Conservation (phyloP, 2,329 filamentous ascomycete species). For the Cucurbitaria berberidis region DNA sequence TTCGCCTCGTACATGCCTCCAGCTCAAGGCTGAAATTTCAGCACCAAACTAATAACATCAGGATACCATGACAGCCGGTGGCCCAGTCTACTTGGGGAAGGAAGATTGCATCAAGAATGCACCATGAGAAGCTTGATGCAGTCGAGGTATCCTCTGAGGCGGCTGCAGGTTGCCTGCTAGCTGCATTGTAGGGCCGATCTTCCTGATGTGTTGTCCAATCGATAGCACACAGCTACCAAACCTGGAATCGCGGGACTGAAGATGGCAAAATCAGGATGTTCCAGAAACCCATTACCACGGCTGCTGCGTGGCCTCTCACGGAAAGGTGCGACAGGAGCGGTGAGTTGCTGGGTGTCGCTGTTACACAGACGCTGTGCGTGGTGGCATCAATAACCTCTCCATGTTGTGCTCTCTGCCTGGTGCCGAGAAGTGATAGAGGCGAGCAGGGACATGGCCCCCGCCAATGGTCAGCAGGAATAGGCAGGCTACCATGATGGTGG, state of each 20-base stretch:
- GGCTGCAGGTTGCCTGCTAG: slow-evolving; percentile 19
- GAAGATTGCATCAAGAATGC: neutral
- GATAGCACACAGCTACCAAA: slow-evolving; percentile 23
- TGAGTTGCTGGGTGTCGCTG: slow-evolving; percentile 32
- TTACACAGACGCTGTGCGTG: slow-evolving; percentile 36
- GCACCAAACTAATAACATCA: slow-evolving; percentile 4
- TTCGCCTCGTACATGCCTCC: slow-evolving; percentile 1
- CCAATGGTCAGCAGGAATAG: slow-evolving; percentile 13
- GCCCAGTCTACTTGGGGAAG: slow-evolving; percentile 1
- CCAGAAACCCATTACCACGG: slow-evolving; percentile 29
- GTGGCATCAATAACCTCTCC: slow-evolving; percentile 39
- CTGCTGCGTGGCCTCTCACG: slow-evolving; percentile 15
- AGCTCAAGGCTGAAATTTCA: slow-evolving; percentile 10
- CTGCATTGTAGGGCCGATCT: slow-evolving; percentile 13
- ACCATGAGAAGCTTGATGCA: slow-evolving; percentile 8
- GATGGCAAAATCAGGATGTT: slow-evolving; percentile 5
- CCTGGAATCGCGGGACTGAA: slow-evolving; percentile 23
- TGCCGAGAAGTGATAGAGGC: slow-evolving; percentile 2
- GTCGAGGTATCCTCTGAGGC: slow-evolving; percentile 1
- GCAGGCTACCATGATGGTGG: slow-evolving; percentile 31
- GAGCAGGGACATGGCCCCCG: slow-evolving; percentile 18
- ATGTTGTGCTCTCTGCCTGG: slow-evolving; percentile 26
- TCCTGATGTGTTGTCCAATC: slow-evolving; percentile 25
- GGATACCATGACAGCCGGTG: slow-evolving; percentile 4
- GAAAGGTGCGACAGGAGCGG: slow-evolving; percentile 36